Base-by-base conservation (phyloP, 2,329 filamentous ascomycete genomes). In the Verticillium zaregamsianum region DNA sequence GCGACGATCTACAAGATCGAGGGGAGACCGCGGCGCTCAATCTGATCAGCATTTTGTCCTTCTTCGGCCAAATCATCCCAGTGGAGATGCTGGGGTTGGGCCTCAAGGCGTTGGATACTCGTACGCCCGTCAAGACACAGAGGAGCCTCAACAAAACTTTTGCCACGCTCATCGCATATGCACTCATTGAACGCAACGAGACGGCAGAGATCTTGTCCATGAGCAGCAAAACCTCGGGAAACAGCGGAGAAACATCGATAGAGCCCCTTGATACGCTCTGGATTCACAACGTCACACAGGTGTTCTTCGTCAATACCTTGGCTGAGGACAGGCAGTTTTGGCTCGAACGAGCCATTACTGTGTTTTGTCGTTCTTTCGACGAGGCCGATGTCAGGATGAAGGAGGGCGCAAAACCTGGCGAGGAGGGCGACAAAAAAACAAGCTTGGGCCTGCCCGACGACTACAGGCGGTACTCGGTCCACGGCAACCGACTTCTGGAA, bases 31-130 rank as follows among this genome's bases (percentile, higher is more conserved):
- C 87, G 60, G 87, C 88, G 0, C 72, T 89, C 57, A 90, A 89
- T 67, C 72, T 91, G 39, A 85, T 91, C 65, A 84, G 84, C 25
- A 73, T 91, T 14, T 72, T 91, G 15, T 84, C 84, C 1, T 90
- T 90, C 67, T 86, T 89, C 60, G 84, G 85, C 49, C 85, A 86
- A 61, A 81, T 86, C 61, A 79, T 90, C 5, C 89, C 89, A 0
- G 85, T 90, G 25, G 87, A 87, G 61, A 84, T 91, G 78, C 74
- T 91, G 14, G 76, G 76, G 33, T 75, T 89, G 17, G 87, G 87
- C 71, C 68, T 82, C 1, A 74, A 75, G 55, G 79, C 75, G 1
- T 71, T 84, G 5, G 79, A 81, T 65, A 77, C 74, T 32, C 68
- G 72, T 33, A 80, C 81, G 1, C 79, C 80, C 0, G 74, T 84